phyloP scores from a whole-genome alignment of 495 filamentous ascomycete species.

The Neurospora cerealis region DNA sequence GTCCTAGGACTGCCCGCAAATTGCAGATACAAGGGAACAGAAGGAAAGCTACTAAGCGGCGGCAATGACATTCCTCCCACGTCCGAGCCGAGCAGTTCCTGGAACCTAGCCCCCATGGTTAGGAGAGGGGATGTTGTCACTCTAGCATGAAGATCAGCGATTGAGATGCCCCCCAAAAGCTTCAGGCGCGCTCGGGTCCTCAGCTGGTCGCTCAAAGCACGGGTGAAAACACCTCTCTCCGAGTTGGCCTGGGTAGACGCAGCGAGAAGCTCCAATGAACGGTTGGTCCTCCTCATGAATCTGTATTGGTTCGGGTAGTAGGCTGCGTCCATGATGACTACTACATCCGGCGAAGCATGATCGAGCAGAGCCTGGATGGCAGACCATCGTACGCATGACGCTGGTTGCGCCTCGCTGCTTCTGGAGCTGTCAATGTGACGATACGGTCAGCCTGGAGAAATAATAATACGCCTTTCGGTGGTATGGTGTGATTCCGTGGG shows the following conservation, averaged over 20 bases:
- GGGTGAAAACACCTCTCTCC: slow-evolving; percentile 34
- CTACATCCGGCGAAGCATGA: slow-evolving; percentile 31
- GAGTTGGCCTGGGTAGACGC: slow-evolving; percentile 37
- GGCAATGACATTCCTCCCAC: neutral
- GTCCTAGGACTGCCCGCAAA: slow-evolving; percentile 32
- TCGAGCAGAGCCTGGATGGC: slow-evolving; percentile 38
- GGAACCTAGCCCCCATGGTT: slow-evolving; percentile 24
- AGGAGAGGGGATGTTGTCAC: neutral
- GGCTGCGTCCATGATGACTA: slow-evolving; percentile 42
- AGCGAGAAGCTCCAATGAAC: slow-evolving; percentile 36
- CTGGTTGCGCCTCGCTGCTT: slow-evolving; percentile 21
- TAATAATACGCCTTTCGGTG: neutral
- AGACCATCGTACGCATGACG: slow-evolving; percentile 35
- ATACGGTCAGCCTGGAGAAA: slow-evolving; percentile 4
- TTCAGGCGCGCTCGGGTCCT: slow-evolving; percentile 28
- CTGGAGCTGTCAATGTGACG: slow-evolving; percentile 23
- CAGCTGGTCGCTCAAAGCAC: slow-evolving; percentile 32
- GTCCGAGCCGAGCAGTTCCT: neutral
- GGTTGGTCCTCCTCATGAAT: neutral
- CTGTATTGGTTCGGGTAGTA: slow-evolving; percentile 29
- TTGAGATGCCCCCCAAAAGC: slow-evolving; percentile 27
- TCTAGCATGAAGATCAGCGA: slow-evolving; percentile 37
- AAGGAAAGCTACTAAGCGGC: neutral
- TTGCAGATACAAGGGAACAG: slow-evolving; percentile 37
- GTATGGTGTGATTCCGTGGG: too few relatives aligned